Conservation (phyloP, 306 rosid genomes). For the Morella rubra region DNA sequence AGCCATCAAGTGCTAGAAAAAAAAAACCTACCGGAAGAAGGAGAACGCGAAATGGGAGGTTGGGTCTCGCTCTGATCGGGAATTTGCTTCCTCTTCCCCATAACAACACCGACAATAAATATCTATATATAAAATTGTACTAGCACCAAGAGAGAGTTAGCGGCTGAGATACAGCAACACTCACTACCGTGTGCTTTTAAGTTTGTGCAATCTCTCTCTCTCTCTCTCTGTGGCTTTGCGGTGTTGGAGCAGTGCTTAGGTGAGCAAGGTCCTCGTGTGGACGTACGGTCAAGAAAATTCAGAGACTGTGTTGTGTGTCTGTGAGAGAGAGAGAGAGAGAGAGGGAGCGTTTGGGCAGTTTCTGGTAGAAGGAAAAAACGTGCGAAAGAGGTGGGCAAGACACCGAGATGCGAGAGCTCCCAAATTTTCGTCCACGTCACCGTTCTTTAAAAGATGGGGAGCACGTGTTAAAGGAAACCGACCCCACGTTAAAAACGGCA, state of each 20-base stretch:
- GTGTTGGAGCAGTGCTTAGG: slow-evolving; percentile 27
- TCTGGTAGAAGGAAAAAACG: neutral
- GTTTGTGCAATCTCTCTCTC: slow-evolving; percentile 19
- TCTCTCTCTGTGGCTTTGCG: slow-evolving; percentile 47
- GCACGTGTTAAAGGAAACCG: neutral
- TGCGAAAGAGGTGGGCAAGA: neutral
- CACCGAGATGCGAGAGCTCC: neutral
- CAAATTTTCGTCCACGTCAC: slow-evolving; percentile 27
- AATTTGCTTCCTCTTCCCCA: slow-evolving; percentile 65
- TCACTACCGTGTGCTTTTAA: slow-evolving; percentile 19
- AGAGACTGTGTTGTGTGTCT: neutral
- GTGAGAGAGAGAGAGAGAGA: neutral
- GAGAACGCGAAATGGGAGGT: slow-evolving; percentile 36
- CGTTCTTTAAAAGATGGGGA: slow-evolving; percentile 3
- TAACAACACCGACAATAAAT: slow-evolving; percentile 4
- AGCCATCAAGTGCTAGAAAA: slow-evolving; percentile 24
- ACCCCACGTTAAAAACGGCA: too few species aligned
- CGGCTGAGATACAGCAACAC: slow-evolving; percentile 35
- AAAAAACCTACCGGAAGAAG: slow-evolving; percentile 48
- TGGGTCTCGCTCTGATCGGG: slow-evolving; percentile 52
- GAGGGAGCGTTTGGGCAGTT: neutral
- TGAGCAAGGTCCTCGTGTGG: slow-evolving; percentile 11
- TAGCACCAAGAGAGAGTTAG: slow-evolving; percentile 23
- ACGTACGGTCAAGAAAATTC: slow-evolving; percentile 36
- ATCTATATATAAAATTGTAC: neutral